Evolutionary conservation across 2,329 filamentous ascomycete genomes (phyloP), one percentile per base, ranked within the genome.

Genomic region (Colletotrichum caudatum): DNA sequence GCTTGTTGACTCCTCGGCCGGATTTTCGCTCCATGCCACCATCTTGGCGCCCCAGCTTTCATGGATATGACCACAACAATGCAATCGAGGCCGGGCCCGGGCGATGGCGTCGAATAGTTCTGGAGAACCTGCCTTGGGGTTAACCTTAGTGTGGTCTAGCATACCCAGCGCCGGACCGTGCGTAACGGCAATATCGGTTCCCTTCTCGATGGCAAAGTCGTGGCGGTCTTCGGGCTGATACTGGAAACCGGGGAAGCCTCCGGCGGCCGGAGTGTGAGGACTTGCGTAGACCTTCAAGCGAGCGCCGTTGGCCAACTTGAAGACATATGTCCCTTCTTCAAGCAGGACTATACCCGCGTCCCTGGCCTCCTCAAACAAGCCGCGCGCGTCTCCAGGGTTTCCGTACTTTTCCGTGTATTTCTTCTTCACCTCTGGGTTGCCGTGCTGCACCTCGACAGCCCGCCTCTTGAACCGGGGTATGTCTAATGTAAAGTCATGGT

Each of bases 401-500:
- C 84, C 85, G 46, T 82, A 86, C 41, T 79, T 5, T 60, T 41
- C 16, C 64, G 72, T 8, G 29, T 78, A 70, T 12, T 29, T 63
- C 9, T 63, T 12, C 1, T n/a, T 20, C 4, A 73, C 41, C 23
- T 44, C 16, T 35, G 54, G 26, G 5, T 53, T 53, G 26, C 14
- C 7, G 16, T 18, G 50, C 23, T 12, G 23, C 7, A 9, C 18
- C 48, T 50, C 29, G 23, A n/a, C 50, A 16, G 26, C n/a, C 9
- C 39, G 29, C 18, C 6, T 33, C 18, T 29, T n/a, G 23, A 20
- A 46, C 29, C 7, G 16, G 23, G 64, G 33, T 33, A 33, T 33
- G 44, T 84, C 81, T 3, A 84, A 76, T 0, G 80, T 83, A 51
- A 86, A 86, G 69, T 88, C 85, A 71, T 88, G 85, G 60, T 88